phyloP scores from a whole-genome alignment of 2,329 filamentous ascomycete species.

The Paramyrothecium roridum region DNA sequence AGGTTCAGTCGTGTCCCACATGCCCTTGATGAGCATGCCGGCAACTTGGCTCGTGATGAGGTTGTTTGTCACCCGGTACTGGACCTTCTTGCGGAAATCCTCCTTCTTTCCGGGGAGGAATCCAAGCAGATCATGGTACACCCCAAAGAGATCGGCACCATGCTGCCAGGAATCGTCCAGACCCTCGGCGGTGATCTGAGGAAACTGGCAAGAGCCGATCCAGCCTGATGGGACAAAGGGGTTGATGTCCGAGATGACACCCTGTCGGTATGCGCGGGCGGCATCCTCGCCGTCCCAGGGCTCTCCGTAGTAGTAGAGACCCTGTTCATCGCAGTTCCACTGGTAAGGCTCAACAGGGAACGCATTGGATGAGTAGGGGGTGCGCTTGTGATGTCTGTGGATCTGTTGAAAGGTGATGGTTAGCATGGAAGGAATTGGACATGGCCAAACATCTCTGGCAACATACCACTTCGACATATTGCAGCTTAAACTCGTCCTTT shows the following conservation, averaged over 20 bases:
- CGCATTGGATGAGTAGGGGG: constrained; percentile 73
- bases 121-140: constrained; percentile 66
- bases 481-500: constrained; percentile 55
- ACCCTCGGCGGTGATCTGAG: constrained; percentile 71
- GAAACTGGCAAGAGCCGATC: constrained; percentile 74
- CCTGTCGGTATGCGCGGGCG: constrained; percentile 62
- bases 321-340: constrained; percentile 71
- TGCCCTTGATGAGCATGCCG: constrained; percentile 69
- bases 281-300: constrained; percentile 47
- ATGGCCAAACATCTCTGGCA: neutral
- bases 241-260: constrained; percentile 60
- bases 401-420: constrained; percentile 42
- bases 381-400: constrained; percentile 82
- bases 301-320: constrained; percentile 66
- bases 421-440: neutral
- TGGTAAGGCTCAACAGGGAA: constrained; percentile 71
- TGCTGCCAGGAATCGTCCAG: constrained; percentile 74
- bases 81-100: constrained; percentile 42
- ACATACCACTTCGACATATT: constrained; percentile 73
- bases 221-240: constrained; percentile 66
- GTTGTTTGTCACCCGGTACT: constrained; percentile 77
- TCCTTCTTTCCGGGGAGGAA: constrained; percentile 58
- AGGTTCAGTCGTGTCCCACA: constrained; percentile 49
- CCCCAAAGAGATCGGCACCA: constrained; percentile 71
- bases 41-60: constrained; percentile 79